Base-by-base conservation (phyloP, 2,329 filamentous ascomycete species). In the Ophiostoma sp. region DNA sequence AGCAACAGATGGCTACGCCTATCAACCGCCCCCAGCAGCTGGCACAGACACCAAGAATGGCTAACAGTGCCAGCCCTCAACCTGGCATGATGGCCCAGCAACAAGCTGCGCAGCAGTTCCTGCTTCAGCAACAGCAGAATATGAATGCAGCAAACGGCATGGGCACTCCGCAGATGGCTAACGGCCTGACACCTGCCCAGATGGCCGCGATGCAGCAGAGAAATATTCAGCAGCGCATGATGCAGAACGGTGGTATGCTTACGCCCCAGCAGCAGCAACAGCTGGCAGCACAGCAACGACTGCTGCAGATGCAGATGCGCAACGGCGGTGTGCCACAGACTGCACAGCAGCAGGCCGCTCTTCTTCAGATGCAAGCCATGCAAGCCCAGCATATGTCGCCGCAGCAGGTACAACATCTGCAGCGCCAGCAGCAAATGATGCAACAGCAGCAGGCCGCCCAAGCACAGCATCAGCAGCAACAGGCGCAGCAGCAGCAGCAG, bases 41-140 rank as follows among this genome's bases (percentile, higher is more conserved):
- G 73, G 77, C 79, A 11, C 80, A 83, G 14, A 89, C 86, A 11
- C 87, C 87, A 63, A 83, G 86, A 68, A 87, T 73, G 71, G 62
- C 66, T 2, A 49, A 58, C 1, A 71, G 89, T 75, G 83, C 82
- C 40, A 89, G 86, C 74, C 86, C 87, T 27, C 83, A 85, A 63
- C 84, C 86, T 62, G 81, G 79, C 52, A 84, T 85, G 58, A 63
- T 42, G 58, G 16, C 38, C 27, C 60, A 63, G 16, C 60, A 63
- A 8, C 38, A 42, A n/a, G 58, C 58, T 14, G 40, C 60, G 7
- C 84, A 85, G 73, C 81, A 81, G 70, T 84, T 87, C 79, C 81
- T 81, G 69, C 81, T 80, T 70, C 82, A 81, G 66, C 73, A 75
- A 3, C 83, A 84, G 67, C 81, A 83, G 67, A 68, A 14, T 42